A percentile compares a stretch with the other conserved stretches of the same genome.
Evolutionary conservation across 2,329 filamentous ascomycete genomes (phyloP).

Genomic region (Arthroderma sp.): DNA sequence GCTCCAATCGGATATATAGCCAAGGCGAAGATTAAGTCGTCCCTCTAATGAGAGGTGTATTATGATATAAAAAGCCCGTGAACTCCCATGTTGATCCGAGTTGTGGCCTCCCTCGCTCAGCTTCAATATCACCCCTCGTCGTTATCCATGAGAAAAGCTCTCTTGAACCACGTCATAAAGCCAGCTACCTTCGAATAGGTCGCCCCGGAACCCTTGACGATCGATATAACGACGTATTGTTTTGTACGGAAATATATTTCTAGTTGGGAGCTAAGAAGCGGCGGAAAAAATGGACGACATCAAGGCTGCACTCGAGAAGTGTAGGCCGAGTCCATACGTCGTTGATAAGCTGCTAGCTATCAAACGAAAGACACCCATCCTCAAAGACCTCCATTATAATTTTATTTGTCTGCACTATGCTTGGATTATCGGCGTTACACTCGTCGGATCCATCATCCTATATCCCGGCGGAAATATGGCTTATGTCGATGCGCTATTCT

Average conservation of each 20-base stretch:
- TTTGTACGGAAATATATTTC: background rate
- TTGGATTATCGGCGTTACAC: slow-evolving; percentile 62
- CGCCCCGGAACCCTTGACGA: no score
- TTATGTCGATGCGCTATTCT: slow-evolving; percentile 84
- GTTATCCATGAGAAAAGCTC: background rate
- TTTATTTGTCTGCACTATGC: slow-evolving; percentile 46
- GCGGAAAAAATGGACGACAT: background rate
- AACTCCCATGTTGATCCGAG: background rate
- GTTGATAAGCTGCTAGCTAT: slow-evolving; percentile 8
- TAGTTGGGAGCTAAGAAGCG: background rate
- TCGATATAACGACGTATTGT: background rate
- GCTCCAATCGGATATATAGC: background rate
- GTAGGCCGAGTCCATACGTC: background rate
- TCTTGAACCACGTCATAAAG: background rate
- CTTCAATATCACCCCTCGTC: background rate
- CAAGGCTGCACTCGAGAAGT: background rate
- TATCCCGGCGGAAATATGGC: slow-evolving; percentile 52
- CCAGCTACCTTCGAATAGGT: background rate
- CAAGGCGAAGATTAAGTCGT: background rate
- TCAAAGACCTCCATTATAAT: slow-evolving; percentile 31
- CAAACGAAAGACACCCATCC: slow-evolving; percentile 28
- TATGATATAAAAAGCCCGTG: slow-evolving; percentile 1
- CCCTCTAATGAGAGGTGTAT: background rate
- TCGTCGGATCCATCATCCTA: slow-evolving; percentile 66
- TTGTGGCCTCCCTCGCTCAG: background rate